phyloP scores from a whole-genome alignment of 192 early-diverging fungal genomes.

The Lunasporangiospora selenospora region DNA sequence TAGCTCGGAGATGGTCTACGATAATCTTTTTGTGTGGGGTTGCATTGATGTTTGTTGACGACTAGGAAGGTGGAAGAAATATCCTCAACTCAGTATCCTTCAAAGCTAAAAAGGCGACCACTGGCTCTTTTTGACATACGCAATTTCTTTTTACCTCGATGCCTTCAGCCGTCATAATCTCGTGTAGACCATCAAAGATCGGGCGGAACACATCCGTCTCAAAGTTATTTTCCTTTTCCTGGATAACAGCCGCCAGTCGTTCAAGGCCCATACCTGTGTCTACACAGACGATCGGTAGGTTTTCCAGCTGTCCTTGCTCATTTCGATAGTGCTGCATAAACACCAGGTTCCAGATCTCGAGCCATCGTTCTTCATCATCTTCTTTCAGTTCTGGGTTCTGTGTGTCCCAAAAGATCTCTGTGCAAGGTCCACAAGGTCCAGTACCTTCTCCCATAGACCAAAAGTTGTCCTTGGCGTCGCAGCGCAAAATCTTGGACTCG shows the following conservation, averaged over 20 bases:
- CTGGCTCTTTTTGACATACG: no score
- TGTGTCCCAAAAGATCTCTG: slow-evolving; percentile 72
- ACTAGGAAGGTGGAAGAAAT: no score
- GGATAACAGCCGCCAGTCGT: slow-evolving; percentile 57
- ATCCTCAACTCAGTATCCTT: no score
- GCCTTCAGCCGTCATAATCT: slow-evolving; percentile 40
- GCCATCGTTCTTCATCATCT: slow-evolving; percentile 51
- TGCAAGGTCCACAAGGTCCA: slow-evolving; percentile 68
- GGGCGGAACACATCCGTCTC: slow-evolving; percentile 60
- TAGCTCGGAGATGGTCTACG: slow-evolving; percentile 62
- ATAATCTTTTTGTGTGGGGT: slow-evolving; percentile 61
- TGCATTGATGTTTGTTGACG: slow-evolving; percentile 38
- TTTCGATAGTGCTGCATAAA: slow-evolving; percentile 63
- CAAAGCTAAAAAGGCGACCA: no score
- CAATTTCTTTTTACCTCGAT: slow-evolving; percentile 43
- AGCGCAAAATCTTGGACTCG: slow-evolving; percentile 55
- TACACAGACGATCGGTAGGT: slow-evolving; percentile 60
- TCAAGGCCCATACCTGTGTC: slow-evolving; percentile 71
- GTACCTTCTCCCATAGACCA: slow-evolving; percentile 71
- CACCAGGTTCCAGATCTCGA: slow-evolving; percentile 72
- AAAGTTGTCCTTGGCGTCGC: slow-evolving; percentile 62
- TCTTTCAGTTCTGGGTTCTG: slow-evolving; percentile 46
- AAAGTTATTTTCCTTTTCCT: slow-evolving; percentile 59
- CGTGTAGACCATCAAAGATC: slow-evolving; percentile 51
- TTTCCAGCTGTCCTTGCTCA: slow-evolving; percentile 51